Conservation (phyloP, 176 grass and related monocot genomes). For the Carex littledalei region DNA sequence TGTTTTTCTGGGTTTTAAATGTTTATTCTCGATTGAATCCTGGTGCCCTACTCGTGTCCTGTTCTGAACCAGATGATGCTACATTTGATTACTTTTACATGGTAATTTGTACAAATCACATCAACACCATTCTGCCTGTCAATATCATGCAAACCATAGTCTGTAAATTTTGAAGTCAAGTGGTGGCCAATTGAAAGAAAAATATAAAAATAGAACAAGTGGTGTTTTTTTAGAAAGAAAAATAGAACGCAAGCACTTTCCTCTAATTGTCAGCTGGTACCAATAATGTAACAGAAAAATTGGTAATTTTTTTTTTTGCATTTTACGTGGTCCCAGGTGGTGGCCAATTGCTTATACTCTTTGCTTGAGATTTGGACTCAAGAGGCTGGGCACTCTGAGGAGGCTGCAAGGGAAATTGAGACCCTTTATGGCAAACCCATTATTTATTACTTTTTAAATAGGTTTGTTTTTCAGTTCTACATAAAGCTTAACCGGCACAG, state of each 20-base stretch:
- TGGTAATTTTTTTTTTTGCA: background rate
- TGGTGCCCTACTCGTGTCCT: background rate
- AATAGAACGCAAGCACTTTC: background rate
- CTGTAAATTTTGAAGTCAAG: background rate
- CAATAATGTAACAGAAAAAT: background rate
- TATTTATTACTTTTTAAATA: conserved; percentile 88
- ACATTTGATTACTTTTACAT: background rate
- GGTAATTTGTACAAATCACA: background rate
- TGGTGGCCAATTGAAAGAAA: too few relatives aligned
- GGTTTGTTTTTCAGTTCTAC: conserved; percentile 32
- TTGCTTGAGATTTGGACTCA: conserved; percentile 94
- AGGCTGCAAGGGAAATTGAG: conserved; percentile 82
- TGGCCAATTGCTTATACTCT: conserved; percentile 85
- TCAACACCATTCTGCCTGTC: background rate
- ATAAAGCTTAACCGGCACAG: background rate
- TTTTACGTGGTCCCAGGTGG: conserved; percentile 41
- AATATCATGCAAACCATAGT: background rate
- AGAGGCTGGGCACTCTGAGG: conserved; percentile 76
- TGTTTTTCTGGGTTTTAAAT: background rate
- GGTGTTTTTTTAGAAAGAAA: background rate
- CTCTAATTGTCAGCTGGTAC: background rate
- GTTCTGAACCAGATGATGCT: background rate
- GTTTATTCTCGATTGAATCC: background rate
- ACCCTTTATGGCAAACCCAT: conserved; percentile 70
- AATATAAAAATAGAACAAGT: too few relatives aligned